Evolutionary conservation across 1,284 basidiomycete species (phyloP).

Genomic region (Sanghuangporus weigelae): DNA sequence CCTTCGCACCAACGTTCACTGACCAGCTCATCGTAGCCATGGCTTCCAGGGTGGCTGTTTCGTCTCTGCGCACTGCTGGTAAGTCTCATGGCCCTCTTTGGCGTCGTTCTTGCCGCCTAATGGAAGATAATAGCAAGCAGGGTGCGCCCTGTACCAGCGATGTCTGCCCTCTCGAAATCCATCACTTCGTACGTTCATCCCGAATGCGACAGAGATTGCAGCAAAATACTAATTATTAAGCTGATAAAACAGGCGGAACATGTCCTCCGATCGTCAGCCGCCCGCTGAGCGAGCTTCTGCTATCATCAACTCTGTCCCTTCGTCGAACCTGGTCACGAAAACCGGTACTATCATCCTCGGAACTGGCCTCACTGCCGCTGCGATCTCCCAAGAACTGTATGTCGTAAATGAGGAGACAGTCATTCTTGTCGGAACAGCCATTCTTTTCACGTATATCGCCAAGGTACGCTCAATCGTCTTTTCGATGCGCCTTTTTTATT

Average conservation of each 20-base stretch:
- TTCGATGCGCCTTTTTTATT: not conserved
- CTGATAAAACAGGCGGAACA: slow-evolving; percentile 46
- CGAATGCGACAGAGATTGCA: not conserved
- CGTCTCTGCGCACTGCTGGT: slow-evolving; percentile 60
- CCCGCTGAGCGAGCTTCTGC: slow-evolving; percentile 88
- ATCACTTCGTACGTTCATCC: slow-evolving; percentile 49
- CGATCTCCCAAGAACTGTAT: slow-evolving; percentile 97
- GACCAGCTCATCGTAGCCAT: slow-evolving; percentile 30
- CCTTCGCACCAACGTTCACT: not conserved
- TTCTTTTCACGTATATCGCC: slow-evolving; percentile 84
- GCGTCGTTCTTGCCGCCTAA: not conserved
- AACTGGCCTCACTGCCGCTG: slow-evolving; percentile 85
- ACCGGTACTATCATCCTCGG: slow-evolving; percentile 90
- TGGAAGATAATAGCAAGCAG: slow-evolving; percentile 21
- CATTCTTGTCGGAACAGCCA: slow-evolving; percentile 76
- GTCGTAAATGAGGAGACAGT: slow-evolving; percentile 96
- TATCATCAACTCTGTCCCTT: slow-evolving; percentile 90
- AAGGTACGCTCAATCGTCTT: slow-evolving; percentile 40
- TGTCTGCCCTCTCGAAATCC: slow-evolving; percentile 41
- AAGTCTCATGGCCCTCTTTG: slow-evolving; percentile 21
- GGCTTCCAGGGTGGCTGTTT: slow-evolving; percentile 69
- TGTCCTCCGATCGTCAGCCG: slow-evolving; percentile 60
- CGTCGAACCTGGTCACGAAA: slow-evolving; percentile 88
- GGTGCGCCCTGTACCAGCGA: slow-evolving; percentile 56
- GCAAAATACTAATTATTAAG: not conserved